These are phyloP conservation scores for Fusarium camptoceras DNA, from an alignment of 2,329 filamentous ascomycete genomes.

Conservation along the genomic window DNA sequence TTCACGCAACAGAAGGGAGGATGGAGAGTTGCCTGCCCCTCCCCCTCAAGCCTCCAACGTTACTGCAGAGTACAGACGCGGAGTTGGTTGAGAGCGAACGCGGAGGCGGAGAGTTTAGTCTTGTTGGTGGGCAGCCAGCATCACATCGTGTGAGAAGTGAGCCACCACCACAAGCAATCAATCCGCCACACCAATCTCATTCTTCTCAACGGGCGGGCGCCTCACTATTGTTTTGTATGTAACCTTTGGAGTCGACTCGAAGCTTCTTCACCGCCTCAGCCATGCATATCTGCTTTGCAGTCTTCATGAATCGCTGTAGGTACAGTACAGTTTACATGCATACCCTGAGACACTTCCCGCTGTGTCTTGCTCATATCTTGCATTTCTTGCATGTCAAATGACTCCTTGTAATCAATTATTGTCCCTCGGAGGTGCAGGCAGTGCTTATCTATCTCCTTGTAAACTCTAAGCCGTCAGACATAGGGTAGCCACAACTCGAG, in stretches of 20 bases:
- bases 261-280: conserved; percentile 35
- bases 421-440: conserved; percentile 13
- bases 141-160: conserved; percentile 25
- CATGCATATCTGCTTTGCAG: conserved; percentile 27
- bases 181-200: conserved; percentile 19
- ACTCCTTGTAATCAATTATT: background rate
- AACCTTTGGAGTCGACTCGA: conserved; percentile 8
- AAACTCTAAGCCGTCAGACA: conserved; percentile 7
- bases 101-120: background rate
- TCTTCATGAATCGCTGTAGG: conserved; percentile 24
- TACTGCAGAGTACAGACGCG: background rate
- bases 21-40: conserved; percentile 12
- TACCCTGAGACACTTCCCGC: conserved; percentile 24
- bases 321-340: conserved; percentile 23
- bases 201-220: background rate
- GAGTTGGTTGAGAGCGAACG: conserved; percentile 3
- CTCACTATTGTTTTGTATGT: background rate
- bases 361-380: conserved; percentile 22
- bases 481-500: conserved; percentile 25
- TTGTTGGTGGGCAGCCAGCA: conserved; percentile 20
- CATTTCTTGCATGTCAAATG: conserved; percentile 24
- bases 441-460: conserved; percentile 19
- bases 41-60: background rate
- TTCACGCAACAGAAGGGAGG: conserved; percentile 19
- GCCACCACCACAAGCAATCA: conserved; percentile 27